Conservation (phyloP, 2,329 filamentous ascomycete species). For the Colletotrichum sp. region DNA sequence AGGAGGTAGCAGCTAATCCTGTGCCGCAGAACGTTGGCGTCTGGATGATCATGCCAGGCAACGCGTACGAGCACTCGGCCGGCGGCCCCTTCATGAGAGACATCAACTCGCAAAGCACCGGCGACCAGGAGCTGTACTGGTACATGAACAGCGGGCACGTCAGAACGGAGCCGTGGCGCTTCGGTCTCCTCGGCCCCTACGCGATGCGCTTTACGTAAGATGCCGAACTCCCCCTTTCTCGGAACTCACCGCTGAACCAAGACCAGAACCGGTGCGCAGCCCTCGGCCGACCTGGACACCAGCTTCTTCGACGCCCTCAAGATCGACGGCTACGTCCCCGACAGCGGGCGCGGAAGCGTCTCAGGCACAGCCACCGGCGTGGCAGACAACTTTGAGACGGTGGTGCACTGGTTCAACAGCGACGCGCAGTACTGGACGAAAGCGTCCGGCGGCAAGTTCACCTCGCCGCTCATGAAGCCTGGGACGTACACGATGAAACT, state of each 20-base stretch:
- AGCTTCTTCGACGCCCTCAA: constrained; percentile 60
- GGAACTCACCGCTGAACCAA: neutral
- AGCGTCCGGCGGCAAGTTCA: constrained; percentile 51
- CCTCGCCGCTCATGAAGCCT: constrained; percentile 63
- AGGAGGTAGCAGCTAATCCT: constrained; percentile 21
- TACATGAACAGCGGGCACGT: constrained; percentile 67
- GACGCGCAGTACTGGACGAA: constrained; percentile 64
- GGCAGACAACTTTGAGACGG: constrained; percentile 49
- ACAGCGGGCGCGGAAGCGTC: constrained; percentile 55
- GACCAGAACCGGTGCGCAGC: constrained; percentile 48
- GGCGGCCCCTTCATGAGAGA: constrained; percentile 63
- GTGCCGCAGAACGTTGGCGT: constrained; percentile 37
- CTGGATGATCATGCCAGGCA: constrained; percentile 52
- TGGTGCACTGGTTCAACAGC: constrained; percentile 63
- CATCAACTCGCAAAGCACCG: constrained; percentile 63
- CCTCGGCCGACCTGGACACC: constrained; percentile 48
- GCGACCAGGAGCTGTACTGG: constrained; percentile 57
- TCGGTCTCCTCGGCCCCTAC: constrained; percentile 64
- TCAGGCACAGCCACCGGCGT: constrained; percentile 59
- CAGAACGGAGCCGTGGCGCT: constrained; percentile 59
- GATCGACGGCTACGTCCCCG: constrained; percentile 57
- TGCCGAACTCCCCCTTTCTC: neutral
- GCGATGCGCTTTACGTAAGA: constrained; percentile 55
- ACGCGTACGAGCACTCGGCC: constrained; percentile 59
- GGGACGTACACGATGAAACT: constrained; percentile 66